These are phyloP conservation scores for Urochloa ruziziensis DNA, from an alignment of 176 grass and related monocot species.

Conservation along the genomic window DNA sequence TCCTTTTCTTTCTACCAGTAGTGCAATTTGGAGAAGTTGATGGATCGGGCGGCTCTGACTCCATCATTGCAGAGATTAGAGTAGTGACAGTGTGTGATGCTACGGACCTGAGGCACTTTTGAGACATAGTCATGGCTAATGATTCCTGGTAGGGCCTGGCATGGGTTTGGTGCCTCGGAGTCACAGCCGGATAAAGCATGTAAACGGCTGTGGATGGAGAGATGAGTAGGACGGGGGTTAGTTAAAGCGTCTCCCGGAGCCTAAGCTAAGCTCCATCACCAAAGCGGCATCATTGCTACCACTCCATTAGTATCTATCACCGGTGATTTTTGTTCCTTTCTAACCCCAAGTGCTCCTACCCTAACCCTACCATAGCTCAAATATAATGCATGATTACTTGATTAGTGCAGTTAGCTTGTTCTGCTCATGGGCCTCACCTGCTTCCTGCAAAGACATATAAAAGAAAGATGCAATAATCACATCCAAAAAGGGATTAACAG, in stretches of 20 bases:
- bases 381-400: slow-evolving; percentile 14
- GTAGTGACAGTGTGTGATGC: slow-evolving; percentile 1
- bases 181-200: slow-evolving; percentile 31
- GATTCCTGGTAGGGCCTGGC: slow-evolving; percentile 27
- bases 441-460: background rate
- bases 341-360: background rate
- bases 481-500: background rate
- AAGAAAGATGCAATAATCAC: background rate
- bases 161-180: slow-evolving; percentile 47
- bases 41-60: slow-evolving; percentile 18
- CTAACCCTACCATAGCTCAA: slow-evolving; percentile 3
- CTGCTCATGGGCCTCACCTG: slow-evolving; percentile 35
- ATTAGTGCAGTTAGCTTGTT: slow-evolving; percentile 12
- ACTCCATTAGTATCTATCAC: slow-evolving; percentile 15
- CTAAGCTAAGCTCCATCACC: slow-evolving; percentile 27
- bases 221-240: slow-evolving; percentile 32
- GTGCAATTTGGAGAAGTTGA: slow-evolving; percentile 42
- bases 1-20: background rate
- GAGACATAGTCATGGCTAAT: slow-evolving; percentile 38
- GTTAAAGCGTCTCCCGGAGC: slow-evolving; percentile 41
- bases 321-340: slow-evolving; percentile 38
- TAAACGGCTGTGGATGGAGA: slow-evolving; percentile 23
- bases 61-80: slow-evolving; percentile 44
- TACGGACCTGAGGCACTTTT: slow-evolving; percentile 2
- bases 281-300: slow-evolving; percentile 42